Base-by-base conservation (phyloP, 202 grass and related monocot genomes). In the Zoysia matrella region DNA sequence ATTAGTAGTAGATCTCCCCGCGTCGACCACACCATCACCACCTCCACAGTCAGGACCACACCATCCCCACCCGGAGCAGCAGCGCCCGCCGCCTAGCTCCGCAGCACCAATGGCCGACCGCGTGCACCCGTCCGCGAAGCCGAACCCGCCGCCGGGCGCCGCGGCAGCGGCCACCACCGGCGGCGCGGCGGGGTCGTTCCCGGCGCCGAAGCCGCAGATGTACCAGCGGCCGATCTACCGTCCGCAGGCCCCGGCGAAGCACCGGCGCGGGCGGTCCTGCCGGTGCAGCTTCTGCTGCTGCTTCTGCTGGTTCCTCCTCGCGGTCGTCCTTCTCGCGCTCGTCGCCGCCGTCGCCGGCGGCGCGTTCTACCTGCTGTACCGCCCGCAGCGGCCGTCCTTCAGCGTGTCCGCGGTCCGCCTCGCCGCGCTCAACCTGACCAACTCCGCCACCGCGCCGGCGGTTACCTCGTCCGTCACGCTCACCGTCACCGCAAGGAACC, bases 211-310 rank as follows among this genome's bases (percentile, higher is more conserved):
- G 62, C 42, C 90, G 55, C 95, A 94, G 85, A 79, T 88, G 84
- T 91, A 92, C 76, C 87, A 92, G 74, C 92, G 91, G 6, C 95
- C 92, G 1, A 81, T 84, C 72, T 95, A 98, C 77, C 83, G 96
- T 0, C 90, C 96, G 0, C 91, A 87, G 13, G 72, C 79, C 0
- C 51, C 85, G 0, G 64, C 80, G 0, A 89, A 92, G 80, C 63
- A 85, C 36, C 15, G 69, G 3, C 80, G 88, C 40, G 80, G 85
- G 5, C 67, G 92, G 2, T 90, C 91, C 10, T 81, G 92, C 57
- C 86, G 90, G 7, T 88, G 90, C 60, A 81, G 74, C 81, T 83
- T 81, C 60, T 92, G 95, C 81, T 91, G 89, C 69, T 76, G 78
- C 84, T 91, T 89, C 66, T 88, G 89, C 81, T 95, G 92, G 90